phyloP scores from a whole-genome alignment of 2,329 filamentous ascomycete species.

The Trichoderma hamatum region DNA sequence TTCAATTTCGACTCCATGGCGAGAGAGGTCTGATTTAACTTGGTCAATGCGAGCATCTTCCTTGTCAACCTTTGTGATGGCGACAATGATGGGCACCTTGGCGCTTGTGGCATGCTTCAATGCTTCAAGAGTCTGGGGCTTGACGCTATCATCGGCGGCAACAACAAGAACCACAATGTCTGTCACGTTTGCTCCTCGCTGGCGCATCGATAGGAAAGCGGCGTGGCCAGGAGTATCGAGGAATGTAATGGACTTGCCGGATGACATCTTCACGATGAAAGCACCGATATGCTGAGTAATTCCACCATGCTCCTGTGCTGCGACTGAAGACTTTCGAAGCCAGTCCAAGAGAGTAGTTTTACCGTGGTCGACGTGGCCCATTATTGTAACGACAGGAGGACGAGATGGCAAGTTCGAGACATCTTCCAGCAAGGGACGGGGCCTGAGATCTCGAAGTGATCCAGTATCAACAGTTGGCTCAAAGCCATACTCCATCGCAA shows the following conservation, averaged over 20 bases:
- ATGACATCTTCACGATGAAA: conserved; percentile 86
- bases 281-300: conserved; percentile 99
- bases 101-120: conserved; percentile 89
- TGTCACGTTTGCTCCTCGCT: conserved; percentile 91
- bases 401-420: conserved; percentile 68
- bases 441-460: conserved; percentile 69
- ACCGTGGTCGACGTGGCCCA: conserved; percentile 98
- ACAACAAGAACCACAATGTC: conserved; percentile 97
- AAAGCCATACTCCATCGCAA: conserved; percentile 90
- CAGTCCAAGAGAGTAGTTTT: conserved; percentile 97
- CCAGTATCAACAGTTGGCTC: conserved; percentile 76
- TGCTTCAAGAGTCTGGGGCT: conserved; percentile 94
- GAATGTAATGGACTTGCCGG: conserved; percentile 91
- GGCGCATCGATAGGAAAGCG: conserved; percentile 93
- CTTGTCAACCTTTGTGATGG: conserved; percentile 97
- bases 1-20: conserved; percentile 86
- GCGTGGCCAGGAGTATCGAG: conserved; percentile 95
- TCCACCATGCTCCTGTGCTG: conserved; percentile 87
- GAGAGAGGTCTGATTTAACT: conserved; percentile 85
- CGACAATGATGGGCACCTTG: conserved; percentile 93
- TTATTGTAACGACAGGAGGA: conserved; percentile 96
- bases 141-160: conserved; percentile 95
- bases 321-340: conserved; percentile 89
- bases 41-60: conserved; percentile 76
- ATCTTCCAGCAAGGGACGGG: conserved; percentile 70